phyloP scores from a whole-genome alignment of 2,329 filamentous ascomycete species.

The Rachicladosporium sp. region DNA sequence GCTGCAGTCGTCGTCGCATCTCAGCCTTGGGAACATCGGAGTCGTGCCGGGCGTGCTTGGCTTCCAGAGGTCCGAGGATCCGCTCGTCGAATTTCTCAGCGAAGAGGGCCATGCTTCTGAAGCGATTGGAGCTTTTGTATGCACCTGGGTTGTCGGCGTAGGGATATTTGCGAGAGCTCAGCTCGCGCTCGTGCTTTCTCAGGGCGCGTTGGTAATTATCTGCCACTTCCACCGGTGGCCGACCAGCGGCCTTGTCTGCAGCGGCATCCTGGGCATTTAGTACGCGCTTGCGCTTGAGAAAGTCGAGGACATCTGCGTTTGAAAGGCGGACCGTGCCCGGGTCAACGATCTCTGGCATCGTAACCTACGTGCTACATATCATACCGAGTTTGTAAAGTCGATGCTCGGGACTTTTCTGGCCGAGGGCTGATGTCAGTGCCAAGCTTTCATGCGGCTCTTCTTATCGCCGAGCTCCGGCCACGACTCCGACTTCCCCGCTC shows the following conservation, averaged over 20 bases:
- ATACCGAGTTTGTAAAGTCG: too few species aligned
- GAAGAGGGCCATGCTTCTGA: slow-evolving; percentile 10
- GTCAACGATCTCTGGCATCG: slow-evolving; percentile 23
- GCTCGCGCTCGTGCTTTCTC: slow-evolving; percentile 20
- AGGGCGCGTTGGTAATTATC: slow-evolving; percentile 20
- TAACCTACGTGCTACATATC: not conserved
- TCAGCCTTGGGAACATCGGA: slow-evolving; percentile 7
- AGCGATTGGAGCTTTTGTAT: slow-evolving; percentile 13
- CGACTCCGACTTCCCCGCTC: too few species aligned
- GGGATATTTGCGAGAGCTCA: slow-evolving; percentile 17
- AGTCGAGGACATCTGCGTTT: slow-evolving; percentile 24
- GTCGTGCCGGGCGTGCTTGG: slow-evolving; percentile 11
- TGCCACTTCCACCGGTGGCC: slow-evolving; percentile 14
- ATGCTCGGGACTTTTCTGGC: too few species aligned
- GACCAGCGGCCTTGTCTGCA: slow-evolving; percentile 13
- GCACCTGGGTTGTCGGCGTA: slow-evolving; percentile 17
- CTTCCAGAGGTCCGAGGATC: slow-evolving; percentile 16
- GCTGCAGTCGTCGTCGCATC: slow-evolving; percentile 16
- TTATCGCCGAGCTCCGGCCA: too few species aligned
- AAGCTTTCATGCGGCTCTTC: too few species aligned
- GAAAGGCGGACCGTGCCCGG: slow-evolving; percentile 23
- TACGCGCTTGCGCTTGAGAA: slow-evolving; percentile 18
- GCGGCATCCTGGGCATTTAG: slow-evolving; percentile 21
- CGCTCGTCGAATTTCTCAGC: slow-evolving; percentile 13
- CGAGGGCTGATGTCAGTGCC: too few species aligned